Evolutionary conservation across 345 rosid genomes (phyloP).

Genomic region (Arabis alpina): DNA sequence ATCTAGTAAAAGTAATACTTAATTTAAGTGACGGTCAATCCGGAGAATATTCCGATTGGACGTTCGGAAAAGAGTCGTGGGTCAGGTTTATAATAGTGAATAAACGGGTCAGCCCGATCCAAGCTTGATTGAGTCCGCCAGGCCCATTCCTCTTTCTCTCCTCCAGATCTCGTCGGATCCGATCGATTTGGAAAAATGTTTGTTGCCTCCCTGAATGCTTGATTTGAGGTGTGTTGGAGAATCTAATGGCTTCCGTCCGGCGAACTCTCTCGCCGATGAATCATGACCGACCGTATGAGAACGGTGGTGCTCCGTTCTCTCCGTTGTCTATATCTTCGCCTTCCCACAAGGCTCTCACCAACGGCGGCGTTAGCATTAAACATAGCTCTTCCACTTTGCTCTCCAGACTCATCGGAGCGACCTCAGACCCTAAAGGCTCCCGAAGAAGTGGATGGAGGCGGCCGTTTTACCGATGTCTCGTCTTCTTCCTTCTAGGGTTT

Average conservation of each 20-base stretch:
- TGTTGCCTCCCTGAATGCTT: constrained; percentile 2
- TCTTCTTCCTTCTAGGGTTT: constrained; percentile 71
- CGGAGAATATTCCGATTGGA: too few species aligned
- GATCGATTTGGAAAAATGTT: neutral
- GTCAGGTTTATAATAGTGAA: too few species aligned
- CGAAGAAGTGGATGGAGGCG: constrained; percentile 63
- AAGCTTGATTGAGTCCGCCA: too few species aligned
- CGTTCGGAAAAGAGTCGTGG: too few species aligned
- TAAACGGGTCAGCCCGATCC: too few species aligned
- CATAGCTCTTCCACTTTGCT: constrained; percentile 47
- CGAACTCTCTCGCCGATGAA: constrained; percentile 83
- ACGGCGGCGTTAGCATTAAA: constrained; percentile 43
- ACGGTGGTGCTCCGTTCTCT: constrained; percentile 49
- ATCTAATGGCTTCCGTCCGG: constrained; percentile 83
- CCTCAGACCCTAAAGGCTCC: constrained; percentile 45
- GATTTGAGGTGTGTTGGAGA: constrained; percentile 3
- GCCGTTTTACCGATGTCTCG: constrained; percentile 60
- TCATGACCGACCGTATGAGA: constrained; percentile 61
- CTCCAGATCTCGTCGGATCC: too few species aligned
- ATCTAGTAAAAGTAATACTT: too few species aligned
- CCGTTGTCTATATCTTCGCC: constrained; percentile 37
- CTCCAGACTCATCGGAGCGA: constrained; percentile 32
- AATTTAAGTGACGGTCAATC: too few species aligned
- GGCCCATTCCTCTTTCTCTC: too few species aligned
- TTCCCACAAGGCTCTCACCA: constrained; percentile 44